These are phyloP conservation scores for Pontederia crassipes DNA, from an alignment of 176 grass and related monocot genomes.

Conservation along the genomic window DNA sequence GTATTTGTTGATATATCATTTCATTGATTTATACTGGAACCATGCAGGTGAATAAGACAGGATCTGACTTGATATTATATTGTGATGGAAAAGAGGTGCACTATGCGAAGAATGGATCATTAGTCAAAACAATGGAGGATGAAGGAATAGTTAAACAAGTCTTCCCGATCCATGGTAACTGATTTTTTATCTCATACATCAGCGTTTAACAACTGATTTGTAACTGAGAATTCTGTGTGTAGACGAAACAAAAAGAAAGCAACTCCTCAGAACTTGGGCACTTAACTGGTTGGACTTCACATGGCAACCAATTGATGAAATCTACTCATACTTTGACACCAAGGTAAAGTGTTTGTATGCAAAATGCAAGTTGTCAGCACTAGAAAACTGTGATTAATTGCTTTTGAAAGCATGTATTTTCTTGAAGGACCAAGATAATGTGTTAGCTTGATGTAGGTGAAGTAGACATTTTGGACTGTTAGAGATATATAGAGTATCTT, in stretches of 20 bases:
- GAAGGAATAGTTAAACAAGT: slow-evolving; percentile 89
- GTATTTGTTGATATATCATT: background rate
- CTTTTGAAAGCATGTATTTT: background rate
- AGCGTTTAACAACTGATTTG: background rate
- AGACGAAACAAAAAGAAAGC: slow-evolving; percentile 93
- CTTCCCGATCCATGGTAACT: slow-evolving; percentile 85
- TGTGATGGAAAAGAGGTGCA: slow-evolving; percentile 55
- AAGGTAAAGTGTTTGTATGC: slow-evolving; percentile 40
- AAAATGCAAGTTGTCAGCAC: background rate
- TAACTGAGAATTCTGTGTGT: slow-evolving; percentile 10
- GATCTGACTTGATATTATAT: slow-evolving; percentile 41
- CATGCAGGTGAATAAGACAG: slow-evolving; percentile 75
- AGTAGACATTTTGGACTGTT: no score
- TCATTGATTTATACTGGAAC: background rate
- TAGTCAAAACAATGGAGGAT: slow-evolving; percentile 64
- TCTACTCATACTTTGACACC: slow-evolving; percentile 88
- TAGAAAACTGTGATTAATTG: slow-evolving; percentile 5
- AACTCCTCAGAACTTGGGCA: slow-evolving; percentile 81
- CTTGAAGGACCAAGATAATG: no score
- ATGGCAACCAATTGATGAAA: slow-evolving; percentile 93
- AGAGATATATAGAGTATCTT: background rate
- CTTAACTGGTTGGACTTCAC: slow-evolving; percentile 98
- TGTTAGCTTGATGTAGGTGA: no score
- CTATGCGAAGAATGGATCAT: slow-evolving; percentile 43
- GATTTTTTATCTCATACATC: background rate